These are phyloP conservation scores for Glycine soja DNA, from an alignment of 306 rosid genomes.

Conservation along the genomic window DNA sequence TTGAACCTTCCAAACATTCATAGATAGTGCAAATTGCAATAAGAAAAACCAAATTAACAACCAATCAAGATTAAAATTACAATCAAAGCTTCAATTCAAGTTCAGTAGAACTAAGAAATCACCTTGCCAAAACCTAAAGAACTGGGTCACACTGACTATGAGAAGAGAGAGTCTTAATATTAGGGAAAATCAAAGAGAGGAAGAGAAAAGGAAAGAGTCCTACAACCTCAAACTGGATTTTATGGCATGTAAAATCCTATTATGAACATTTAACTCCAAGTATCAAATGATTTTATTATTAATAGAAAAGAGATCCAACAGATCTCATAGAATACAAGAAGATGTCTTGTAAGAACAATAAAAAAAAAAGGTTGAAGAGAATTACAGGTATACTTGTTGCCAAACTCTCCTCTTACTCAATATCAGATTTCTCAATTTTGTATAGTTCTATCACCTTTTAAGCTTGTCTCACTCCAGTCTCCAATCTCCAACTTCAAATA, in stretches of 20 bases:
- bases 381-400: no score
- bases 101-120: no score
- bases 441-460: background rate
- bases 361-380: background rate
- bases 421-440: constrained; percentile 9
- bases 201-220: background rate
- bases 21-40: no score
- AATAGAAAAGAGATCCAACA: background rate
- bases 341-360: background rate
- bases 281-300: background rate
- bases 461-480: background rate
- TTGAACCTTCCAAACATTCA: no score
- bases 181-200: background rate
- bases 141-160: no score
- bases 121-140: no score
- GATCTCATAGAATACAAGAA: background rate
- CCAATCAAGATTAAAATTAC: no score
- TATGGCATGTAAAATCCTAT: background rate
- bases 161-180: background rate
- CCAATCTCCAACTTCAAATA: constrained; percentile 18
- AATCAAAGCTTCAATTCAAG: no score
- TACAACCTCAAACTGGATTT: background rate
- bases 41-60: no score
- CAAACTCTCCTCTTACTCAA: background rate
- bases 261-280: no score